Evolutionary conservation across 129 eudicot genomes (phyloP).

Genomic region (Mikania micrantha): DNA sequence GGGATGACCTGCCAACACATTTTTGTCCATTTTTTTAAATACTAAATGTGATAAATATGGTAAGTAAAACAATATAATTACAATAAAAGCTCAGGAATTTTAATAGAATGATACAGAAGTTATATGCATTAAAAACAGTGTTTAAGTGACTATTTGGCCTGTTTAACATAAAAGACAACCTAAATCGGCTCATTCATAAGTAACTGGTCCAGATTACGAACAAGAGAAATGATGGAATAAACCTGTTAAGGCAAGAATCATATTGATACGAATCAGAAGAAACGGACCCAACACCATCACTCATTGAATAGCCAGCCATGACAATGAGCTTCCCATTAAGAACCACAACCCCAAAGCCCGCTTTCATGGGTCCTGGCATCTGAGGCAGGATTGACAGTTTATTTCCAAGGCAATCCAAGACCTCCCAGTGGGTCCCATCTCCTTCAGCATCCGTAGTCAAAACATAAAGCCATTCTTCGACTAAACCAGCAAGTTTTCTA

Average conservation of each 20-base stretch:
- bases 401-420: constrained; percentile 68
- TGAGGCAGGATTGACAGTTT: constrained; percentile 45
- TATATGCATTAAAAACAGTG: not conserved
- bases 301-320: constrained; percentile 60
- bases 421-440: constrained; percentile 87
- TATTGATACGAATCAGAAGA: constrained; percentile 75
- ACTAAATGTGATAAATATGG: not conserved
- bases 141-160: not conserved
- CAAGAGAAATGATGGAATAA: constrained; percentile 14
- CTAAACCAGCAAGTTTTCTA: constrained; percentile 67
- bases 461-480: constrained; percentile 91
- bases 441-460: constrained; percentile 62
- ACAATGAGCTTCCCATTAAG: constrained; percentile 87
- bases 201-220: not conserved
- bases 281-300: constrained; percentile 47
- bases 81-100: not conserved
- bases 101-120: not conserved
- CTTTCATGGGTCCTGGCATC: constrained; percentile 76
- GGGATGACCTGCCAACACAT: not conserved
- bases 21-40: not conserved
- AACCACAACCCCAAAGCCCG: constrained; percentile 66
- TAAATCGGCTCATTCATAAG: not conserved
- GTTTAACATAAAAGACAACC: not conserved
- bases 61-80: not conserved
- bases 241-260: constrained; percentile 97